A percentile compares a stretch with the other conserved stretches of the same genome.
These are phyloP conservation scores for Cryptococcus sp. DNA, from an alignment of 1,284 basidiomycete species.

Conservation along the genomic window DNA sequence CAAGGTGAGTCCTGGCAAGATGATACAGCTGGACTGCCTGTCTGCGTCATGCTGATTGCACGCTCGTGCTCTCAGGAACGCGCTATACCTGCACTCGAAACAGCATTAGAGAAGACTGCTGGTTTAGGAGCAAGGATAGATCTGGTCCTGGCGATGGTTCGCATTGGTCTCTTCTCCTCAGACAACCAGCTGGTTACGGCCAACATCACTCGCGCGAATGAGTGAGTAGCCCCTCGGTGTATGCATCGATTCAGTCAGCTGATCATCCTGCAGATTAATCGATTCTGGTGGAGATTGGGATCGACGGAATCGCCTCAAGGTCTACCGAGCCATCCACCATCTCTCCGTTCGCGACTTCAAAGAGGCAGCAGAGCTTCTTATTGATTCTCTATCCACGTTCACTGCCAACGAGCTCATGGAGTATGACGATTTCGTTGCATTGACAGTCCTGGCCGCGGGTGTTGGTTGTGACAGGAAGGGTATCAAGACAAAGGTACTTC, in stretches of 20 bases:
- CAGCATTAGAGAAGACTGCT: constrained; percentile 88
- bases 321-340: constrained; percentile 85
- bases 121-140: constrained; percentile 93
- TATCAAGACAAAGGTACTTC: constrained; percentile 66
- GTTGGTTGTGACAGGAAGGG: constrained; percentile 80
- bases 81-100: constrained; percentile 75
- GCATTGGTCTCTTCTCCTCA: constrained; percentile 89
- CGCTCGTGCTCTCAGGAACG: constrained; percentile 60
- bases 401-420: constrained; percentile 87
- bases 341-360: constrained; percentile 77
- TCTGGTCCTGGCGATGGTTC: constrained; percentile 81
- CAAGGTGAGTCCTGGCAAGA: constrained; percentile 69
- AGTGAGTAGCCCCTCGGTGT: constrained; percentile 58
- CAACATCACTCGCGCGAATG: constrained; percentile 78
- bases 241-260: constrained; percentile 4
- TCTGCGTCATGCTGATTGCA: background rate
- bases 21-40: background rate
- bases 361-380: constrained; percentile 73
- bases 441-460: constrained; percentile 79
- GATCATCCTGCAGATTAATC: constrained; percentile 65
- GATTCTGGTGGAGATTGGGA: constrained; percentile 99
- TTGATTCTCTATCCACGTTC: constrained; percentile 91
- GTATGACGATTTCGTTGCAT: constrained; percentile 88
- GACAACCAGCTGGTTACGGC: constrained; percentile 74
- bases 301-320: constrained; percentile 91